Base-by-base conservation (phyloP, 176 grass and related monocot species). In the Eleusine indica region DNA sequence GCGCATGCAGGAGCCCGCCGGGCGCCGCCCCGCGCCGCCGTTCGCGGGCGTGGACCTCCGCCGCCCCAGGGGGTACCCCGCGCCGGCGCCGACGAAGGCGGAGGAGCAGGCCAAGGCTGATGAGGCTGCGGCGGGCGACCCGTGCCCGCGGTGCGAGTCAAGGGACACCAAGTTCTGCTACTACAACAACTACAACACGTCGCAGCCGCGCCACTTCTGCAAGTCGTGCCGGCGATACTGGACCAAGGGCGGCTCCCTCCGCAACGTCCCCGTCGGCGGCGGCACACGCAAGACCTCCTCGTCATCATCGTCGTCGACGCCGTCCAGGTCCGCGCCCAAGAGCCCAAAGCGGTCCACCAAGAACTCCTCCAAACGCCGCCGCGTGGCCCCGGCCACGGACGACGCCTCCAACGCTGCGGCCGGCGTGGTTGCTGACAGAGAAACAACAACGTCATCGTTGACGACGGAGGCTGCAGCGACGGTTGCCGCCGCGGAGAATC, bases 121-220 rank as follows among this genome's bases (percentile, higher is more conserved):
- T 3, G 6, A 9, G 37, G 5, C 13, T 0, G 66, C 5, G 0
- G 73, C 3, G 2, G 81, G 87, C 12, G 87, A 89, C 52, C 87
- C 84, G 61, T 90, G 89, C 89, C 89, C 89, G 66, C 81, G 89
- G 57, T 91, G 89, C 82, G 77, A 85, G 77, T 88, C 89, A n/a
- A 71, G 70, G 77, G 85, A 97, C 78, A 97, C 95, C 68, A 97
- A 97, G 89, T 97, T 97, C 88, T 97, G 95, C 78, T 97, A 97
- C 88, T 97, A 92, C 88, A 97, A 97, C 84, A 97, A 97, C 78
- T 94, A 97, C 88, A 97, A 89, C 88, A 84, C 88, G 19, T 91
- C 95, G 61, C 95, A 97, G 86, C 95, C 95, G 74, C 92, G 95
- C 53, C 92, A 97, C 81, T 97, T 94, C 88, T 97, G 95, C 87